Evolutionary conservation across 257 asterid genomes (phyloP), one percentile per base, ranked within the genome.

Genomic region (Avicennia marina): DNA sequence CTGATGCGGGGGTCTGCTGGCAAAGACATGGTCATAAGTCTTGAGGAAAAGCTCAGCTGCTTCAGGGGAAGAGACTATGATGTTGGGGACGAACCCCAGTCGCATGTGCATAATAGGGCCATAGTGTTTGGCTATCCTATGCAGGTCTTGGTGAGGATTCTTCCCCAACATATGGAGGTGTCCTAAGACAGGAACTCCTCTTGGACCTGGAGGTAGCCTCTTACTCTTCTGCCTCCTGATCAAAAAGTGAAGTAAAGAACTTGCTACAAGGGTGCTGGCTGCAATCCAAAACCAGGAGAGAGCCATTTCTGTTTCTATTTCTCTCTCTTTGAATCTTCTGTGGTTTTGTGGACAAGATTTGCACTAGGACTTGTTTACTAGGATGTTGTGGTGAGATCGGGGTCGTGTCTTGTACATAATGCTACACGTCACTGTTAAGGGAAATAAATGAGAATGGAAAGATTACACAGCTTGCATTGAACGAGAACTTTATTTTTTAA

Each of bases 1-100:
- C 47, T 66, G 66, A 36, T 31, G 50, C 2, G 26, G 20, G 0
- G 70, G 52, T 53, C 69, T 22, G 56, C 15, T 31, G 52, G 61
- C 70, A 34, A 72, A 67, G 33, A 52, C 13, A 20, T 36, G 60
- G 11, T 67, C 67, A 57, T 67, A 52, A 39, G 67, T 72, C 11
- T 63, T 72, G 46, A 72, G 67, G 64, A 72, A 11, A 31, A 62
- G 74, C 71, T 62, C 74, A 0, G 71, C 76, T 2, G 73, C 80
- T 1, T 43, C 63, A 0, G 75, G 75, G 7, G 80, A 69, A 1
- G 80, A 69, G 46, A 69, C 70, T 0, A 74, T 55, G 40, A 72
- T 18, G n/a, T 60, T 67, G 26, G 67, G 64, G 5, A 62, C 39
- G 19, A 34, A 11, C 29, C 74, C 74, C 46, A 67, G 57, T 15